Evolutionary conservation across 2,329 filamentous ascomycete species (phyloP).

Genomic region (Trichoderma sp.): DNA sequence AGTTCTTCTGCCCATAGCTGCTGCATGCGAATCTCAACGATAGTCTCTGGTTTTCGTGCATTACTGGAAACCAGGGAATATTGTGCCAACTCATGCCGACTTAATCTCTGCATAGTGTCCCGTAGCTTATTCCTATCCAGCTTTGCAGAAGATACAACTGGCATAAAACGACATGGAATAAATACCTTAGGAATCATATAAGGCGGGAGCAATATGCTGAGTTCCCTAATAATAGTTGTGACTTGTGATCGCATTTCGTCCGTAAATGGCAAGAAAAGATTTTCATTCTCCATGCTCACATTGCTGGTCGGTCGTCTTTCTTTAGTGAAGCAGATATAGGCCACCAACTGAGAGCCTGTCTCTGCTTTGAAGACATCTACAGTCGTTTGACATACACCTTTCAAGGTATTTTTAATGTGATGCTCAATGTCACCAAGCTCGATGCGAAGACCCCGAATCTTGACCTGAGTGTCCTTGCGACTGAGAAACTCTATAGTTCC

Average conservation of each 20-base stretch:
- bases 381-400: neutral
- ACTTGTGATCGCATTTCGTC: slow-evolving; percentile 13
- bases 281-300: neutral
- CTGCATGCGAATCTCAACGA: slow-evolving; percentile 6
- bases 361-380: slow-evolving; percentile 4
- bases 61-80: neutral
- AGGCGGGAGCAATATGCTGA: neutral
- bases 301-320: neutral
- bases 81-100: neutral
- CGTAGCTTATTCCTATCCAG: neutral
- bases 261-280: slow-evolving; percentile 14
- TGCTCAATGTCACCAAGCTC: slow-evolving; percentile 15
- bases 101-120: neutral
- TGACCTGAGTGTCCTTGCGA: slow-evolving; percentile 10
- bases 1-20: slow-evolving; percentile 6
- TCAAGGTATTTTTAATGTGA: neutral
- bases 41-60: neutral
- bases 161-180: slow-evolving; percentile 1
- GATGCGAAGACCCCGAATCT: neutral
- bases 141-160: neutral
- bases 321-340: slow-evolving; percentile 2
- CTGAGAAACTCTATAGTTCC: slow-evolving; percentile 7
- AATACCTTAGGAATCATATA: slow-evolving; percentile 14
- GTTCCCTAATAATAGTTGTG: neutral
- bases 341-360: neutral